Base-by-base conservation (phyloP, 73 alveolate genomes). In the Paramecium sonneborni region DNA sequence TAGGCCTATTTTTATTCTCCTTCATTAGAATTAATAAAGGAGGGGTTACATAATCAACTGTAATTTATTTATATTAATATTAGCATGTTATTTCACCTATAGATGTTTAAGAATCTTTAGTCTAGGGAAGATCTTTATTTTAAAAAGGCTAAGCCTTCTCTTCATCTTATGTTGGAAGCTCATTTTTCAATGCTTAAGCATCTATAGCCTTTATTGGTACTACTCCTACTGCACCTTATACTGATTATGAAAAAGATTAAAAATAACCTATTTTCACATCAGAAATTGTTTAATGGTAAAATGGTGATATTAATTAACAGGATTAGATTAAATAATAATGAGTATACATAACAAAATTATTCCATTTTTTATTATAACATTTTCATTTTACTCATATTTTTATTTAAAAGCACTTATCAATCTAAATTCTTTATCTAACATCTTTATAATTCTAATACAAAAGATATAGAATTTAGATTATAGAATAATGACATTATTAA, bases 111-210 rank as follows among this genome's bases (percentile, higher is more conserved):
- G 57, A 35, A 41, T 34, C 86, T 9, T 35, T 72, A 10, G 38
- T 28, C 6, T 6, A 35, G 32, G 86, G 86, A 15, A 30, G 86
- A 34, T 72, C 86, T 34, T 37, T 72, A 30, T 21, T 72, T 30
- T 58, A 72, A n/a, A 35, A 72, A 14, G 86, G 86, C 8, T 72
- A 72, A 34, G 86, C 86, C 12, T 62, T 62, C 24, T 14, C 84
- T 30, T 62, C 84, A 30, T 62, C 84, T 6, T 62, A 62, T 62
- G 44, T 5, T 30, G 84, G 84, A 9, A 62, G 84, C 18, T 62
- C 84, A 5, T 62, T 62, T 62, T 62, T 62, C 26, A 62, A 62
- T 62, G 84, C 24, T 62, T 6, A 26, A 26, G 20, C 84, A 26
- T 14, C 39, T 62, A 62, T 62, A 6, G 84, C 84, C 39, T 62